phyloP scores from a whole-genome alignment of 768 basidiomycete species.

The Tephrocybe sp. region DNA sequence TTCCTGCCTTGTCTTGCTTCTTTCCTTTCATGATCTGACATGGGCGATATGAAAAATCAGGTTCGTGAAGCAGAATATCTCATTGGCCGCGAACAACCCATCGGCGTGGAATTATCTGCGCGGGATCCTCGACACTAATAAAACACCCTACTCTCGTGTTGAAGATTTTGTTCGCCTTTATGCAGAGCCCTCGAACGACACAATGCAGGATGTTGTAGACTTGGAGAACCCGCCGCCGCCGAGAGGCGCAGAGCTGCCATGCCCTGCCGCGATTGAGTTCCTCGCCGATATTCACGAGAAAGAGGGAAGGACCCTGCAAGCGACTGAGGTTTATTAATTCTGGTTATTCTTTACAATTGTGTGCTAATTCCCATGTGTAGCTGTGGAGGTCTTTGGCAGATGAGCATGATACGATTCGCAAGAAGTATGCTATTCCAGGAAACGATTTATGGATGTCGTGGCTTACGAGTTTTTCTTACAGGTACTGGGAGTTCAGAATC shows the following conservation, averaged over 20 bases:
- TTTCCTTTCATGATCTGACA: conserved; percentile 1
- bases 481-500: conserved; percentile 81
- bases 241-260: conserved; percentile 69
- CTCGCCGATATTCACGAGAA: conserved; percentile 74
- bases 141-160: conserved; percentile 56
- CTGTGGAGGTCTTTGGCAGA: conserved; percentile 71
- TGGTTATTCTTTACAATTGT: not conserved
- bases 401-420: conserved; percentile 73
- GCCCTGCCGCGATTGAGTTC: conserved; percentile 80
- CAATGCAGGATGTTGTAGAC: conserved; percentile 52
- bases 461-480: conserved; percentile 24
- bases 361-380: conserved; percentile 31
- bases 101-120: conserved; percentile 98
- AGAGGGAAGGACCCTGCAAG: conserved; percentile 46
- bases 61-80: conserved; percentile 81
- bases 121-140: conserved; percentile 68
- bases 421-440: conserved; percentile 48
- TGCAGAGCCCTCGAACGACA: conserved; percentile 32
- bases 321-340: conserved; percentile 41
- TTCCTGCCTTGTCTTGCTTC: too few species aligned
- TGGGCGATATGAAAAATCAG: too few species aligned
- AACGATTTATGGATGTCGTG: not conserved
- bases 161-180: conserved; percentile 67
- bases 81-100: conserved; percentile 86
- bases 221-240: conserved; percentile 74